Evolutionary conservation across 768 basidiomycete species (phyloP), one percentile per base, ranked within the genome.

Genomic region (Mycena kentingensis): DNA sequence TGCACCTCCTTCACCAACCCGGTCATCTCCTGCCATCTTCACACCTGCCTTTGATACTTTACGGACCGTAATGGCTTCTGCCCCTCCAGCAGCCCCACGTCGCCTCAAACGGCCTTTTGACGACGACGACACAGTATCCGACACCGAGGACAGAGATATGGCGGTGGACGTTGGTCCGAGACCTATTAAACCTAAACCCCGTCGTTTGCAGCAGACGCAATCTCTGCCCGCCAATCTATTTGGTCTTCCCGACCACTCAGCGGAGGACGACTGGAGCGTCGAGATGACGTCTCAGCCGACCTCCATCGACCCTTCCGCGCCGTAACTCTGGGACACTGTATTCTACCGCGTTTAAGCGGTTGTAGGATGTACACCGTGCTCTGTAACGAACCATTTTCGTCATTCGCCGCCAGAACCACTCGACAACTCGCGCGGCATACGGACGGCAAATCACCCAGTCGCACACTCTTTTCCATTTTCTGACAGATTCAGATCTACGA

Each of bases 1-100:
- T 15, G 51, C 57, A 19, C 57, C 63, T 18, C 42, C 72, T 10
- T 72, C 77, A 44, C 73, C 77, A 45, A 65, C 70, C 55, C 76
- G 71, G 60, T 61, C 77, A 47, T n/a, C n/a, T n/a, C 63, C 73
- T 7, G 57, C 60, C 48, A 77, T 81, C 58, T 83, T 84, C 61
- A 76, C 68, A 38, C 77, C 85, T 22, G 75, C 82, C 49, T 81
- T 77, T 48, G 84, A 85, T 64, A 79, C 73, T 10, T 69, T 83
- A 49, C 78, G 72, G 37, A 76, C 79, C 32, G 73, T 84, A 18
- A 75, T 70, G 35, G 48, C 27, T 47, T 62, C 65, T 7, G 31
- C 55, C 32, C 46, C 35, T 26, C 60, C 39, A 27, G 36, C 54
- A 7, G 49, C 46, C 45, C 59, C 13, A 37, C 52, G n/a, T 60